Percentiles rank a stretch among this genome's conserved stretches.
phyloP scores from a whole-genome alignment of 1,139 yeast genomes.

The Kodamaea derodonti region DNA sequence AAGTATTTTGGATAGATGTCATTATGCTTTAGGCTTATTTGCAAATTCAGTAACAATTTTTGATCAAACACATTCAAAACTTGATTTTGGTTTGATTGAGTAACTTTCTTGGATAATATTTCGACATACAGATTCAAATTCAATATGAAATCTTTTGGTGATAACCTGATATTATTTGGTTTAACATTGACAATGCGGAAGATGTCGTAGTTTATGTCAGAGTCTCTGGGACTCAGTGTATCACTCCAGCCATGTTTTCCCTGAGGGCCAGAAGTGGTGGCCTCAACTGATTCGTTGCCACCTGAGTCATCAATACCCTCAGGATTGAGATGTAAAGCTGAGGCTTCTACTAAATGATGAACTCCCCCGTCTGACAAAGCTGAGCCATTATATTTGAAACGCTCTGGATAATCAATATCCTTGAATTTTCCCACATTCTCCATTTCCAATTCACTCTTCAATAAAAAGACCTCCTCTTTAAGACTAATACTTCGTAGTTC shows the following conservation, averaged over 20 bases:
- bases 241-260: too few relatives aligned
- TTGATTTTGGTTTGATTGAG: constrained; percentile 18
- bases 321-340: not conserved
- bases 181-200: constrained; percentile 2
- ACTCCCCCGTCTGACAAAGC: not conserved
- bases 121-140: constrained; percentile 6
- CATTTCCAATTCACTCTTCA: too few relatives aligned
- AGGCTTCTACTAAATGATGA: not conserved
- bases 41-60: constrained; percentile 1
- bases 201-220: constrained; percentile 4
- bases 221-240: too few relatives aligned
- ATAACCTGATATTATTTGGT: not conserved
- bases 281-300: too few relatives aligned
- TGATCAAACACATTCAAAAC: constrained; percentile 14
- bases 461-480: too few relatives aligned
- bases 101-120: constrained; percentile 5
- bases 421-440: not conserved
- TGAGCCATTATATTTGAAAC: not conserved
- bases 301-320: too few relatives aligned
- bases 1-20: constrained; percentile 13
- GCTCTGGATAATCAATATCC: not conserved
- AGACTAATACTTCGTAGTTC: too few relatives aligned
- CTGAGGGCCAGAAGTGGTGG: not conserved
- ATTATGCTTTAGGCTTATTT: not conserved
- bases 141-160: constrained; percentile 10